phyloP scores from a whole-genome alignment of 306 rosid genomes.

The Leucaena leucocephala region DNA sequence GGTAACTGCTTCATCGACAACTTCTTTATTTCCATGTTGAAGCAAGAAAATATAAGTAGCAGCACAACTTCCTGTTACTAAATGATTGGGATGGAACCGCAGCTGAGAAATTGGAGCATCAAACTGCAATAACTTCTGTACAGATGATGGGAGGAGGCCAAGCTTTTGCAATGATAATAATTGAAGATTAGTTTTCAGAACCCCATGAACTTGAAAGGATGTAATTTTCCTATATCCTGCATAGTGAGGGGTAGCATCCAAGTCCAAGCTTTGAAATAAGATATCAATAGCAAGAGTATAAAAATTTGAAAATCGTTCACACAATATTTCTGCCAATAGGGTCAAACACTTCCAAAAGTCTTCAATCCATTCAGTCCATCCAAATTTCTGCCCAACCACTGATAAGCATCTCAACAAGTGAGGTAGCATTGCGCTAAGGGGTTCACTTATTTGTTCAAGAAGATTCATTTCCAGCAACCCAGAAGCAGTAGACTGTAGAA shows the following conservation, averaged over 20 bases:
- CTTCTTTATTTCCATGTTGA: constrained; percentile 84
- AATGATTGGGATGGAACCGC: constrained; percentile 86
- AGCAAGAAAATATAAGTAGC: constrained; percentile 92
- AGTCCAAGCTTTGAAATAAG: constrained; percentile 73
- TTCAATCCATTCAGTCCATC: constrained; percentile 90
- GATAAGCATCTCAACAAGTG: constrained; percentile 78
- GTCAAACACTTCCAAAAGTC: constrained; percentile 95
- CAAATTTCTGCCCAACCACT: constrained; percentile 81
- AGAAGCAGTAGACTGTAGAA: constrained; percentile 87
- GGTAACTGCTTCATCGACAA: constrained; percentile 69
- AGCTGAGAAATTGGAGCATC: constrained; percentile 72
- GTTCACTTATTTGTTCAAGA: constrained; percentile 81
- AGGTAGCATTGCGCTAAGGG: constrained; percentile 72
- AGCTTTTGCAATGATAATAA: constrained; percentile 80
- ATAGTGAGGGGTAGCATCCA: constrained; percentile 40
- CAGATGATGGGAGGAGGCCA: constrained; percentile 76
- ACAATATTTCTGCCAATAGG: constrained; percentile 82
- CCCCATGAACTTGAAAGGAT: constrained; percentile 84
- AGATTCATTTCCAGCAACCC: constrained; percentile 86
- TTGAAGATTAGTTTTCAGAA: constrained; percentile 90
- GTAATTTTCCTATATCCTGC: constrained; percentile 58
- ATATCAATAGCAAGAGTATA: constrained; percentile 72
- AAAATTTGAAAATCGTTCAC: constrained; percentile 74
- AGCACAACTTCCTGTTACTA: constrained; percentile 83
- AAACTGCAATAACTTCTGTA: constrained; percentile 72